Percentiles rank a stretch among this genome's conserved stretches.
Conservation (phyloP, 345 rosid genomes). For the Eucalyptus dawsonii region DNA sequence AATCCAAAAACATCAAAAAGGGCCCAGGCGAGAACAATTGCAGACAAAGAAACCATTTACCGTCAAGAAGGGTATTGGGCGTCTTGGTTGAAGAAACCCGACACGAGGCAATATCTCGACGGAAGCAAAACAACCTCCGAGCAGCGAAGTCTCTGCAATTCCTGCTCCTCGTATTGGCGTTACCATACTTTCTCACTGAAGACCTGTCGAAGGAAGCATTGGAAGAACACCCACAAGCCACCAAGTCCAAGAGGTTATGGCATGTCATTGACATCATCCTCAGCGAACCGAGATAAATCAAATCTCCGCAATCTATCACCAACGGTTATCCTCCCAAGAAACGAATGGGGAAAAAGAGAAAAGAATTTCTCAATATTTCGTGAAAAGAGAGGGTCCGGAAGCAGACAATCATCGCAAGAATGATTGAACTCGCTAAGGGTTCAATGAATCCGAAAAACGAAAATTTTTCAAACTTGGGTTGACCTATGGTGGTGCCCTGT, state of each 20-base stretch:
- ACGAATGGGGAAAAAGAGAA: not conserved
- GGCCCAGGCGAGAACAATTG: not conserved
- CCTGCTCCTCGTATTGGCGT: constrained; percentile 13
- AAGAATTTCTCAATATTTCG: not conserved
- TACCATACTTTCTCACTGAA: constrained; percentile 10
- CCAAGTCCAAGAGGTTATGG: constrained; percentile 50
- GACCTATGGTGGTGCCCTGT: not conserved
- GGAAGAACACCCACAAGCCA: constrained; percentile 51
- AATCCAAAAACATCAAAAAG: not conserved
- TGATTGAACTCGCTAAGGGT: not conserved
- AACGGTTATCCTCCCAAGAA: not conserved
- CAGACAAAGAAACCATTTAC: constrained; percentile 11
- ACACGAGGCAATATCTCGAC: constrained; percentile 28
- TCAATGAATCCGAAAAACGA: not conserved
- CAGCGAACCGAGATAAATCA: constrained; percentile 10
- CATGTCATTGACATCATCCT: constrained; percentile 71
- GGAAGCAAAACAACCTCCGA: constrained; percentile 34
- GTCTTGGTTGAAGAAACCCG: constrained; percentile 53
- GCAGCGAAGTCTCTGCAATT: constrained; percentile 9
- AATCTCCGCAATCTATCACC: not conserved
- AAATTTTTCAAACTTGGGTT: not conserved
- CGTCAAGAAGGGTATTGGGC: constrained; percentile 35
- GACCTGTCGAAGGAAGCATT: constrained; percentile 33
- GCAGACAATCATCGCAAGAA: not conserved
- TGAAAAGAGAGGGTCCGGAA: not conserved